Evolutionary conservation across 2,329 filamentous ascomycete genomes (phyloP), one percentile per base, ranked within the genome.

Genomic region (Sporothrix protearum): DNA sequence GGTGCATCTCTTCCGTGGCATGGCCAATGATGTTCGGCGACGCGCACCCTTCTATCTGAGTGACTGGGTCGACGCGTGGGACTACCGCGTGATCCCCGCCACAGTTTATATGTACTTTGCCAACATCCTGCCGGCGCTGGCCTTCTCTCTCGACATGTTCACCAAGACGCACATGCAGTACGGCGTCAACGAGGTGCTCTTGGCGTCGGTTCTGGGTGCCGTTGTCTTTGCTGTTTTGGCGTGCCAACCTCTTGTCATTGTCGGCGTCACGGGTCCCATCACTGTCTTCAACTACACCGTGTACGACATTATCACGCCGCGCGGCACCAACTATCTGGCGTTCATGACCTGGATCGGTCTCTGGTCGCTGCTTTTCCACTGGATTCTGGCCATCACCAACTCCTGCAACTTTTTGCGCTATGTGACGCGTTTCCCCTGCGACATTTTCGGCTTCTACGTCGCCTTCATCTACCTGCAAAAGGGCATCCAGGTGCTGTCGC

Each of bases 31-130:
- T 80, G 77, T 96, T 45, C 88, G 88, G 75, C 88, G 92, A 72
- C 84, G 93, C 74, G 86, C 86, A 8, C 93, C 93, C 0, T 96
- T 86, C 78, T 97, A 96, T 78, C 84, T 82, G 81, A 94, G 91
- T 80, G 93, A 97, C 80, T 96, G 92, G 92, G 84, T 79, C 22
- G 93, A 97, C 82, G 93, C 93, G 1, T 96, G 92, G 92, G 92
- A 96, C 78, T 97, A 97, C 82, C 88, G 93, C 70, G 92, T 97
- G 55, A 86, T 97, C 51, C 93, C 93, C 0, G 92, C 92, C 19
- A 96, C 93, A 10, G 83, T 96, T 39, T 96, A 96, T 81, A 97
- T 96, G 92, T 97, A 96, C 83, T 97, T 96, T 85, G 93, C 93
- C 69, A 96, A 92, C 82, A 96, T 97, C 77, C 82, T 97, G 14